Conservation (phyloP, 768 basidiomycete species). For the Tulasnella sp. region DNA sequence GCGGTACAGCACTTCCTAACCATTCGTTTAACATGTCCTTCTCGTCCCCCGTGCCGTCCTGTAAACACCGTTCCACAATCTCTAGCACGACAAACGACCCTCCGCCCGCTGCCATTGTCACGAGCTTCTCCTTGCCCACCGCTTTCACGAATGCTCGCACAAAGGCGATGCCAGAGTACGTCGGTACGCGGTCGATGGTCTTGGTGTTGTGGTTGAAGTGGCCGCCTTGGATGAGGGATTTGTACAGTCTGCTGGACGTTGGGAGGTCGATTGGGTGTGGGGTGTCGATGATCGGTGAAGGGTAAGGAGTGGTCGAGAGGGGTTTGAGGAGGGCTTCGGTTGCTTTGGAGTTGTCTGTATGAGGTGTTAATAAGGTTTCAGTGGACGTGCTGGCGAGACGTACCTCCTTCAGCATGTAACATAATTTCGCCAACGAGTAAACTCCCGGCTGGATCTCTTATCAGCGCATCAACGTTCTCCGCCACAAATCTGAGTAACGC, state of each 20-base stretch:
- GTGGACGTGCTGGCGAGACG: conserved; percentile 19
- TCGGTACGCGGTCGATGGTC: conserved; percentile 37
- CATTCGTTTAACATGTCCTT: conserved; percentile 40
- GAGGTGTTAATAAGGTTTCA: neutral
- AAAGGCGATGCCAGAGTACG: conserved; percentile 49
- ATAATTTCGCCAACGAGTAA: conserved; percentile 69
- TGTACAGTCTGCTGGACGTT: conserved; percentile 74
- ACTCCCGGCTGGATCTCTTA: conserved; percentile 68
- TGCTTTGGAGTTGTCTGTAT: conserved; percentile 56
- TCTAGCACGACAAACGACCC: conserved; percentile 70
- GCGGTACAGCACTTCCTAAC: conserved; percentile 41
- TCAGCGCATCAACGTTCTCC: conserved; percentile 45
- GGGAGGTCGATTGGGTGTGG: conserved; percentile 70
- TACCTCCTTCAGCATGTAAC: conserved; percentile 77
- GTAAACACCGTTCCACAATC: conserved; percentile 46
- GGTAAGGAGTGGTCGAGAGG: conserved; percentile 33
- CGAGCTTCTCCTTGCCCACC: conserved; percentile 40
- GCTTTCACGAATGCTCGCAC: conserved; percentile 43
- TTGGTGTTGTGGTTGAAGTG: conserved; percentile 60
- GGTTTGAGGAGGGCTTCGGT: conserved; percentile 47
- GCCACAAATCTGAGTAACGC: conserved; percentile 59
- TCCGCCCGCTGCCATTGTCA: conserved; percentile 45
- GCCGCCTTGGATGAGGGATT: conserved; percentile 80
- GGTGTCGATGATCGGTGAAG: conserved; percentile 40
- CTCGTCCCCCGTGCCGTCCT: conserved; percentile 27